These are phyloP conservation scores for Lipomyces yamanashiensis DNA, from an alignment of 805 yeast genomes.

Conservation along the genomic window DNA sequence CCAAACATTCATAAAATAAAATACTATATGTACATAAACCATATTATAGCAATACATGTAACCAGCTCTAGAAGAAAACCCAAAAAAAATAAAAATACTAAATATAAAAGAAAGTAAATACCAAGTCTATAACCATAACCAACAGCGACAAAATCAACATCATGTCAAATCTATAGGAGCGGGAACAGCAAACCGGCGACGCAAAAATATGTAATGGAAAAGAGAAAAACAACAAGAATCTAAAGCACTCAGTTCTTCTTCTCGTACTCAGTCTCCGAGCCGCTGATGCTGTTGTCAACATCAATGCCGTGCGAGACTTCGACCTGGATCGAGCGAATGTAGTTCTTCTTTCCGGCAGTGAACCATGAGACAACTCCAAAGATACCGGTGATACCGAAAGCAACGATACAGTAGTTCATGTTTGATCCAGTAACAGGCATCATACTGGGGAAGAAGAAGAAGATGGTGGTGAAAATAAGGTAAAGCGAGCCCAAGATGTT, in stretches of 20 bases:
- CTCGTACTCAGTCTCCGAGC: constrained; percentile 7
- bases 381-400: constrained; percentile 40
- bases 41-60: not conserved
- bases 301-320: constrained; percentile 18
- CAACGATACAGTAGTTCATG: constrained; percentile 42
- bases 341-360: constrained; percentile 26
- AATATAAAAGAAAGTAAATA: not conserved
- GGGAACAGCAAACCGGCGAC: not conserved
- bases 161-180: not conserved
- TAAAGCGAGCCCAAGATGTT: constrained; percentile 36
- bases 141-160: not conserved
- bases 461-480: constrained; percentile 37
- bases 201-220: not conserved
- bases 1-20: not conserved
- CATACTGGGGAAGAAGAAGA: constrained; percentile 41
- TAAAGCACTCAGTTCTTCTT: constrained; percentile 11
- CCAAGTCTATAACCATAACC: not conserved
- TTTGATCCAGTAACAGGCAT: constrained; percentile 41
- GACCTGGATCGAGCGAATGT: constrained; percentile 26
- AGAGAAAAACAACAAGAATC: not conserved
- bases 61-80: not conserved
- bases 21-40: not conserved
- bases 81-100: not conserved
- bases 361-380: constrained; percentile 34
- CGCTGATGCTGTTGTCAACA: constrained; percentile 1